Conservation (phyloP, 768 basidiomycete species). For the Rhodotorula diobovata region DNA sequence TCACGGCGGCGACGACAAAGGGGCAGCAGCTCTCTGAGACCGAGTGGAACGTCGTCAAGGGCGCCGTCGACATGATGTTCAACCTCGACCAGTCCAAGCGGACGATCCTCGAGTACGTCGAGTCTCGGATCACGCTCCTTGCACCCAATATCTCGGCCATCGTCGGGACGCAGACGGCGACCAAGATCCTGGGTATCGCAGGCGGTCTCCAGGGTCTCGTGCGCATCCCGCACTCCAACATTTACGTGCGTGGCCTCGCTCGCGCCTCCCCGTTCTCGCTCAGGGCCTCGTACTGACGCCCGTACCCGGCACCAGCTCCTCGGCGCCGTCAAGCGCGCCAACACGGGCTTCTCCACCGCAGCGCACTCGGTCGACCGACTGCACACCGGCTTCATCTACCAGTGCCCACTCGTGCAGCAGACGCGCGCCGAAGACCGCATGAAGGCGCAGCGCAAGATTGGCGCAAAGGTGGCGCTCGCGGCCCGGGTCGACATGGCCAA, state of each 20-base stretch:
- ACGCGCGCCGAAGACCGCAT: constrained; percentile 85
- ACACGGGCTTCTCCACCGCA: constrained; percentile 81
- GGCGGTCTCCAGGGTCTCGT: constrained; percentile 84
- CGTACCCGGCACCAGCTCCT: constrained; percentile 61
- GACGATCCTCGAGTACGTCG: constrained; percentile 98
- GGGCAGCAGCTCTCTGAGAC: constrained; percentile 66
- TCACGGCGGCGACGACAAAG: constrained; percentile 86
- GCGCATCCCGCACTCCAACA: constrained; percentile 93
- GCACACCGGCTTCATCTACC: constrained; percentile 95
- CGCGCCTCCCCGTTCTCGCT: no score
- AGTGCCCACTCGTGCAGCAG: constrained; percentile 77
- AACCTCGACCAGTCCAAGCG: constrained; percentile 82
- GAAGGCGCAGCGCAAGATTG: constrained; percentile 87
- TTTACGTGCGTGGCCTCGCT: constrained; percentile 61
- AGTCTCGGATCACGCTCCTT: constrained; percentile 95
- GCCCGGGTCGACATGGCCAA: constrained; percentile 93
- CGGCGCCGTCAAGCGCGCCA: constrained; percentile 87
- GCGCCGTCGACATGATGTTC: constrained; percentile 83
- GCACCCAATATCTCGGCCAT: constrained; percentile 98
- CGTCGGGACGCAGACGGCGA: constrained; percentile 96
- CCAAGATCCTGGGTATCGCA: constrained; percentile 93
- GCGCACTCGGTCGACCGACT: constrained; percentile 62
- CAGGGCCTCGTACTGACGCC: background rate
- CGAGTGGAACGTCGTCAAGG: constrained; percentile 75
- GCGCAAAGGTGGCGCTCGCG: constrained; percentile 83